phyloP scores from a whole-genome alignment of 169 alveolate species.

The Condylostoma magnum region DNA sequence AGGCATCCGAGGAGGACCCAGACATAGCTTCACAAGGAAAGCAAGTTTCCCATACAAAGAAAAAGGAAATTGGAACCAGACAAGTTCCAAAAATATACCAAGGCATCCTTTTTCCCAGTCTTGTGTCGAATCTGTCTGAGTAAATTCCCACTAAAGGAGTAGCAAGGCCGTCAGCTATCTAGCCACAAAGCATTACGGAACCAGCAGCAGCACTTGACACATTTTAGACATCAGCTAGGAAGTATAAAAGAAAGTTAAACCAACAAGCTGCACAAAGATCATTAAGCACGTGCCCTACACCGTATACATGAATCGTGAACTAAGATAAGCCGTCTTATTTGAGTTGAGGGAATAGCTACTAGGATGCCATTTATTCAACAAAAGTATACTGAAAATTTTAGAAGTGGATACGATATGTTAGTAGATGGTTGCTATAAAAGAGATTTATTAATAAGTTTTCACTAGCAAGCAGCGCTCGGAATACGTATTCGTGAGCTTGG shows the following conservation, averaged over 20 bases:
- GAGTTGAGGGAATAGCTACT: no score
- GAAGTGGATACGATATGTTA: no score
- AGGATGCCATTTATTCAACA: no score
- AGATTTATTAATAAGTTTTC: no score
- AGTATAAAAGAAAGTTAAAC: conserved; percentile 52
- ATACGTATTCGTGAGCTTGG: no score
- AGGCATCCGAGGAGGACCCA: background rate
- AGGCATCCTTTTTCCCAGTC: conserved; percentile 59
- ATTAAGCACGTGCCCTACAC: conserved; percentile 70
- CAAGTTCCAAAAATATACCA: conserved; percentile 65
- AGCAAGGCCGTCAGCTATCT: conserved; percentile 62
- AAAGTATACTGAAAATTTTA: no score
- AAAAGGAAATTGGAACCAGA: conserved; percentile 45
- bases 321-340: conserved; percentile 44
- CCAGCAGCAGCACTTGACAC: conserved; percentile 27
- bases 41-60: conserved; percentile 39
- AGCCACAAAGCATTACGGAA: conserved; percentile 57
- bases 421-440: no score
- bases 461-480: no score
- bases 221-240: conserved; percentile 26
- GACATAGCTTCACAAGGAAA: background rate
- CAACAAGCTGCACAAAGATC: conserved; percentile 77
- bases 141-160: conserved; percentile 64
- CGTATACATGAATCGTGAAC: conserved; percentile 44
- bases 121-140: conserved; percentile 53